These are phyloP conservation scores for Lichtheimia corymbifera DNA, from an alignment of 371 early-diverging fungal species.

Conservation along the genomic window DNA sequence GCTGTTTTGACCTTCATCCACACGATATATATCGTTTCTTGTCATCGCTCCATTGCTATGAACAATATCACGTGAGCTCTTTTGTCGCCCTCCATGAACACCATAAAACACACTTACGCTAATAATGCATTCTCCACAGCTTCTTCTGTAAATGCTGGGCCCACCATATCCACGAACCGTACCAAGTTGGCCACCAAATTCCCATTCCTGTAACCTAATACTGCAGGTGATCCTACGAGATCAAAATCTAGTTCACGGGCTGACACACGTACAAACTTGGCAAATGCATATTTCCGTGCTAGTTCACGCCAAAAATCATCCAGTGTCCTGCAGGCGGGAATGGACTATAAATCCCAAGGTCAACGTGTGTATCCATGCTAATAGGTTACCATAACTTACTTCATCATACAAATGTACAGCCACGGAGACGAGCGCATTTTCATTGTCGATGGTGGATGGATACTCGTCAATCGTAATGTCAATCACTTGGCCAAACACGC, in stretches of 20 bases:
- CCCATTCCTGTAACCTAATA: conserved; percentile 51
- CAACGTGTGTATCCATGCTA: background rate
- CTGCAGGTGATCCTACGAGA: conserved; percentile 54
- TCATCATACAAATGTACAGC: conserved; percentile 53
- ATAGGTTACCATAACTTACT: conserved; percentile 16
- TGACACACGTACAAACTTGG: conserved; percentile 53
- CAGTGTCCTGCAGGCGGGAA: conserved; percentile 37
- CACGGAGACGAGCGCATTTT: conserved; percentile 43
- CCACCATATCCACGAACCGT: conserved; percentile 46
- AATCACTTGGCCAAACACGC: conserved; percentile 42
- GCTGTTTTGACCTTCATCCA: no score
- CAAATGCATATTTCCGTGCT: conserved; percentile 46
- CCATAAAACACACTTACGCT: conserved; percentile 22
- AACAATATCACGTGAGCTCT: conserved; percentile 1
- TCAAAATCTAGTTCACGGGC: conserved; percentile 54
- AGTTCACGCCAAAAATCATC: conserved; percentile 36
- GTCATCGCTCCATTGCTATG: background rate
- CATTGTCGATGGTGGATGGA: conserved; percentile 48
- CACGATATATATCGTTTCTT: no score
- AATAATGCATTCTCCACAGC: conserved; percentile 40
- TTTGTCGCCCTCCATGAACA: no score
- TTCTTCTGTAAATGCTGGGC: conserved; percentile 35
- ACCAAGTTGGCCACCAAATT: conserved; percentile 52
- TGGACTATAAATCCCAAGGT: conserved; percentile 14
- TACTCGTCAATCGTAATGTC: conserved; percentile 45